A percentile compares a stretch with the other conserved stretches of the same genome.
Evolutionary conservation across 129 eudicot genomes (phyloP).

Genomic region (Flaveria ramosissima): DNA sequence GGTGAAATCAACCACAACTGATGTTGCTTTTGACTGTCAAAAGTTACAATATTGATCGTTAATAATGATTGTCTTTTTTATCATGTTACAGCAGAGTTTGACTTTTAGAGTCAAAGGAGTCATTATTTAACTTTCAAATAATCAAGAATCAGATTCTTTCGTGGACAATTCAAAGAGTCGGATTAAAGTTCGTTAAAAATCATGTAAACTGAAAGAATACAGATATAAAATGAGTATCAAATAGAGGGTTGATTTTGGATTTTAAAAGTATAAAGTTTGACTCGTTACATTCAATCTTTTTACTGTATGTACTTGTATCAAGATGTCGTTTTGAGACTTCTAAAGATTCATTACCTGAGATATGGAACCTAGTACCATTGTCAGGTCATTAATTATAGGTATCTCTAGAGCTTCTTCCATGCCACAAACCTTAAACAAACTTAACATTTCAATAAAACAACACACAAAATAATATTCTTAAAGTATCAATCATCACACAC

Average conservation of each 20-base stretch:
- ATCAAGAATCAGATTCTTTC: not conserved
- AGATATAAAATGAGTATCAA: not conserved
- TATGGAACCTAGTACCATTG: slow-evolving; percentile 89
- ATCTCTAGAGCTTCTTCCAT: slow-evolving; percentile 95
- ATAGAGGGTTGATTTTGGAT: not conserved
- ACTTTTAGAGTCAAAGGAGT: slow-evolving; percentile 12
- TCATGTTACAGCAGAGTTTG: not conserved
- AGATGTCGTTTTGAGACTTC: no score
- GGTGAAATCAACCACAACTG: slow-evolving; percentile 88
- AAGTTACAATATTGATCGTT: slow-evolving; percentile 9
- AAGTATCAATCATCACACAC: not conserved
- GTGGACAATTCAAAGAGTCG: not conserved
- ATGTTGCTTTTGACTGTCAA: slow-evolving; percentile 64
- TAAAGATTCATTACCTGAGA: slow-evolving; percentile 60
- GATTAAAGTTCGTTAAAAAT: not conserved
- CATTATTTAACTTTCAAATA: not conserved
- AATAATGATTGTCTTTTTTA: not conserved
- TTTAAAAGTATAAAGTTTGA: slow-evolving; percentile 1
- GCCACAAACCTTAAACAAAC: slow-evolving; percentile 58
- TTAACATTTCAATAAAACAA: not conserved
- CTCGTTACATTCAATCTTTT: not conserved
- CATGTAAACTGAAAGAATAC: not conserved
- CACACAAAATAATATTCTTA: not conserved
- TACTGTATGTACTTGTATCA: no score
- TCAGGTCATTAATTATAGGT: slow-evolving; percentile 75